A percentile compares a stretch with the other conserved stretches of the same genome.
phyloP scores from a whole-genome alignment of 164 flowering plant genomes.

The Aristolochia contorta region DNA sequence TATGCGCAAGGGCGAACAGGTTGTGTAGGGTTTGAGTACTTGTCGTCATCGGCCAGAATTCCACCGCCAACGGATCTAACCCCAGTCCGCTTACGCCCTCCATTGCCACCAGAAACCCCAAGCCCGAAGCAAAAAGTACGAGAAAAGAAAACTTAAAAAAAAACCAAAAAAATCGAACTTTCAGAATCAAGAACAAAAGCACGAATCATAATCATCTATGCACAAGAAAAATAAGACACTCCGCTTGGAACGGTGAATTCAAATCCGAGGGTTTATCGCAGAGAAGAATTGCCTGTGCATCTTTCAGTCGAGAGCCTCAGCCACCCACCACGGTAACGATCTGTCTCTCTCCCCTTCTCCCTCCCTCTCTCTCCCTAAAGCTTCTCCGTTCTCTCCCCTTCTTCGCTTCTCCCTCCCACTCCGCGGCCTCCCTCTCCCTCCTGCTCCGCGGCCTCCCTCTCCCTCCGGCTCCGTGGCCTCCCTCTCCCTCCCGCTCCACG shows the following conservation, averaged over 20 bases:
- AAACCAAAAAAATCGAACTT: neutral
- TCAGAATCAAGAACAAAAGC: no score
- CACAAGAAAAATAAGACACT: neutral
- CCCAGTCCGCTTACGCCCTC: neutral
- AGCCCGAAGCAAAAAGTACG: neutral
- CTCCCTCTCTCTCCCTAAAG: neutral
- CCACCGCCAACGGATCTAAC: constrained; percentile 61
- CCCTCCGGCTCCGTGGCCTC: no score
- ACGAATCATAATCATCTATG: neutral
- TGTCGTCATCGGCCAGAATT: constrained; percentile 46
- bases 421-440: no score
- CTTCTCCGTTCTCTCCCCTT: neutral
- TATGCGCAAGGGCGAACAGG: constrained; percentile 16
- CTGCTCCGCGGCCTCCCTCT: no score
- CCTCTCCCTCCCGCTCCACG: no score
- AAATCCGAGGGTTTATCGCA: neutral
- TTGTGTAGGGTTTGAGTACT: constrained; percentile 6
- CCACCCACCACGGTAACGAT: neutral
- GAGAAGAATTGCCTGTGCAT: no score
- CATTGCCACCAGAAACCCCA: neutral
- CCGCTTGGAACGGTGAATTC: neutral
- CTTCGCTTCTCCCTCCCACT: no score
- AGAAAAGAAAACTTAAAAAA: no score
- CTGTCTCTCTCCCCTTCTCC: neutral
- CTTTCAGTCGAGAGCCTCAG: no score